Percentiles rank a stretch among this genome's conserved stretches.
These are phyloP conservation scores for Didymella pinodella DNA, from an alignment of 2,329 filamentous ascomycete species.

Conservation along the genomic window DNA sequence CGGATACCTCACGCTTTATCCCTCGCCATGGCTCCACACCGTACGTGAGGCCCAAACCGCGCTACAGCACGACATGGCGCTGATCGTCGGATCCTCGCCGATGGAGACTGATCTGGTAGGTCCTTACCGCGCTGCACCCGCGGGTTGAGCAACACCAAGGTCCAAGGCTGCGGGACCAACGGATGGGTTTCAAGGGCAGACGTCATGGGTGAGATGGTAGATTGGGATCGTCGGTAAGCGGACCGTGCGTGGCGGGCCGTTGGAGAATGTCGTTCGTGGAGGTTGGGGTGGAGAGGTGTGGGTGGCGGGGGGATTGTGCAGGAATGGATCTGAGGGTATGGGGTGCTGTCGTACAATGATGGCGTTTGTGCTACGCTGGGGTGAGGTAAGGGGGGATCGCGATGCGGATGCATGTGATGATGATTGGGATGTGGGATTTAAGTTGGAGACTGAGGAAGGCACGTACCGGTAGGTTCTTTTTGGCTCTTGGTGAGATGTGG, in stretches of 20 bases:
- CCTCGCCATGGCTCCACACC: background rate
- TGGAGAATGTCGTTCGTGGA: background rate
- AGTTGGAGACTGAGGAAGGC: background rate
- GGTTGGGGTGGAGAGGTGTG: background rate
- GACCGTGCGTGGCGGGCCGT: background rate
- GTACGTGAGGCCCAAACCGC: background rate
- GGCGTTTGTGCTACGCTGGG: background rate
- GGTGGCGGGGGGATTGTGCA: background rate
- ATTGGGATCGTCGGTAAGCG: background rate
- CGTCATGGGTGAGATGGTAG: background rate
- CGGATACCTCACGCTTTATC: background rate
- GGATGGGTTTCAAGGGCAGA: background rate
- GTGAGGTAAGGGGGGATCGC: background rate
- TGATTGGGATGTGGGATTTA: background rate
- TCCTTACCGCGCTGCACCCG: background rate
- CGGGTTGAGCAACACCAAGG: no score
- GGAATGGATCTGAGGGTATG: no score
- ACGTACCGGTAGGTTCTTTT: background rate
- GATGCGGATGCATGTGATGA: background rate
- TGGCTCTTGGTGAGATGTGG: background rate
- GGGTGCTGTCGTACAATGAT: background rate
- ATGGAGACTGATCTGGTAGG: conserved; percentile 14
- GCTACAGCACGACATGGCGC: background rate
- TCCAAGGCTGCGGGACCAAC: background rate
- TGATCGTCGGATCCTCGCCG: conserved; percentile 17